Evolutionary conservation across 805 yeast genomes (phyloP).

Genomic region (Isabelozyma rhagii): DNA sequence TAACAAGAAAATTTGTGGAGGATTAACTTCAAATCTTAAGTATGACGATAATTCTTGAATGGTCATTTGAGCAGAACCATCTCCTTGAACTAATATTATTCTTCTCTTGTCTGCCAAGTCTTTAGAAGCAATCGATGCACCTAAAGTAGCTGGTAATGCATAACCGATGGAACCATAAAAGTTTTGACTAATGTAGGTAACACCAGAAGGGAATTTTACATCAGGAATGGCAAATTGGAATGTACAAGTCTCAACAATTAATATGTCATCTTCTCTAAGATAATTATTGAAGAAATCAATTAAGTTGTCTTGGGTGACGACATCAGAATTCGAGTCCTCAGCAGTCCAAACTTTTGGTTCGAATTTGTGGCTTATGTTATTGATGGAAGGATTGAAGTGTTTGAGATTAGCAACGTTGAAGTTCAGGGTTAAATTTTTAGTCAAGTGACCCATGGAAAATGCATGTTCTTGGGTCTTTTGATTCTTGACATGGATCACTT

Average conservation of each 20-base stretch:
- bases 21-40: slow-evolving; percentile 51
- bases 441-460: slow-evolving; percentile 30
- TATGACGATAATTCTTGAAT: slow-evolving; percentile 75
- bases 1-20: slow-evolving; percentile 67
- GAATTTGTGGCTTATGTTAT: slow-evolving; percentile 14
- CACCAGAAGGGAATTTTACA: slow-evolving; percentile 53
- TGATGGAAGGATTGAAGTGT: slow-evolving; percentile 2
- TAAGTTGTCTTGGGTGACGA: slow-evolving; percentile 30
- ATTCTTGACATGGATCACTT: slow-evolving; percentile 17
- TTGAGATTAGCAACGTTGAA: slow-evolving; percentile 12
- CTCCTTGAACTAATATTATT: slow-evolving; percentile 78
- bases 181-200: slow-evolving; percentile 58
- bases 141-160: slow-evolving; percentile 83
- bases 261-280: slow-evolving; percentile 60
- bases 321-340: slow-evolving; percentile 2
- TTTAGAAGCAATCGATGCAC: slow-evolving; percentile 69
- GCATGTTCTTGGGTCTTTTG: slow-evolving; percentile 17
- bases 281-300: slow-evolving; percentile 29
- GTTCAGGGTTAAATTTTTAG: slow-evolving; percentile 22
- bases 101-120: slow-evolving; percentile 53
- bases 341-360: slow-evolving; percentile 8
- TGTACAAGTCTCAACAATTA: slow-evolving; percentile 83
- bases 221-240: slow-evolving; percentile 76
- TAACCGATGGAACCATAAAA: slow-evolving; percentile 86
- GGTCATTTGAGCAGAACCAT: slow-evolving; percentile 95